Base-by-base conservation (phyloP, 345 rosid genomes). In the Salix suchowensis region DNA sequence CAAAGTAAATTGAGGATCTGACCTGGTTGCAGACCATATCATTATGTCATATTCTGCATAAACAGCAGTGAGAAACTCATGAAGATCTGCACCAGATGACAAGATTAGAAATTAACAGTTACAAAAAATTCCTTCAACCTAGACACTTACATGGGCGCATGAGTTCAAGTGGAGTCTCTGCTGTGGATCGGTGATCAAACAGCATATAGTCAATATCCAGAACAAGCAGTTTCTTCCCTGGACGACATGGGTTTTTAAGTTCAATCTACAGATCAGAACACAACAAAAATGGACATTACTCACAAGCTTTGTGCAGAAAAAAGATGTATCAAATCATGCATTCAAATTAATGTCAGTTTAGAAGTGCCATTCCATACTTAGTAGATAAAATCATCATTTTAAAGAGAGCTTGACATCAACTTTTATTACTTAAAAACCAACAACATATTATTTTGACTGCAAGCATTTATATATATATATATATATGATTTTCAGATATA, bases 21-120 rank as follows among this genome's bases (percentile, higher is more conserved):
- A 92, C 99, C 97, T 91, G 78, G 98, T 96, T 71, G 99, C 97
- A 65, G 99, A 93, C 98, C 99, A 96, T 77, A 93, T 96, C 85
- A 93, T 93, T 76, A 96, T 91, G 87, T 93, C 99, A 62, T 95
- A 95, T 77, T 90, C 96, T 18, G 92, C 88, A 82, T 96, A 91
- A 9, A 87, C 93, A 67, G 98, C 94, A 42, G 98, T 87, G 77
- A 96, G 94, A 90, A 96, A 96, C 86, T 96, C 98, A 73, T 93
- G 98, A 80, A 96, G 93, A 91, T 88, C 99, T 96, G 88, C 88
- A 82, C 16, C 78, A 60, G 32, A 74, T 30, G 79, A 71, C 1
- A 46, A 13, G 37, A 76, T 80, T 28, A 79, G 7, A 7, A 46
- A 71, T 24, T 39, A 42, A 42, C 30, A 13, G 10, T 52, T 19